phyloP scores from a whole-genome alignment of 768 basidiomycete genomes.

The Termitomyces sp. region DNA sequence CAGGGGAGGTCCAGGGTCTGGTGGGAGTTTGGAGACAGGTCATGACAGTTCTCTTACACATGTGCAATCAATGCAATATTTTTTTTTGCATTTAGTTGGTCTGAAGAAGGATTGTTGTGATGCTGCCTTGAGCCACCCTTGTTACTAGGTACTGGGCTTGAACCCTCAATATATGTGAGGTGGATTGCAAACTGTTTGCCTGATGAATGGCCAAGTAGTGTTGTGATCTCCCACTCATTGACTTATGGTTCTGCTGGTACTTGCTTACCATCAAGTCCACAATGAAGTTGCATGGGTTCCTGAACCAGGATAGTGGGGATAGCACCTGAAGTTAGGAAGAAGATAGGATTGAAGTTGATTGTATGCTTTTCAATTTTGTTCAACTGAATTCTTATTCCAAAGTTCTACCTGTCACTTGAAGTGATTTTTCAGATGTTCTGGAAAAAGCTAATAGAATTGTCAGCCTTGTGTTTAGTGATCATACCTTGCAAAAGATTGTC shows the following conservation, averaged over 20 bases:
- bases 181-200: neutral
- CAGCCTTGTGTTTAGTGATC: neutral
- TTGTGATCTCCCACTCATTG: neutral
- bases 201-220: neutral
- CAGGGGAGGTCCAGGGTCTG: no score
- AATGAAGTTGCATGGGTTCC: neutral
- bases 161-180: neutral
- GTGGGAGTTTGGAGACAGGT: no score
- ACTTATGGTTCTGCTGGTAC: neutral
- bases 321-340: neutral
- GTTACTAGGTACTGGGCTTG: neutral
- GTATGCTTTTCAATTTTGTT: neutral
- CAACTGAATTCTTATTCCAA: conserved; percentile 11
- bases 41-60: no score
- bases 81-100: no score
- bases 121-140: no score
- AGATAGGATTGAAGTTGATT: conserved; percentile 1
- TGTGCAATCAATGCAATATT: no score
- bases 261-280: neutral
- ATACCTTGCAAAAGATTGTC: conserved; percentile 10
- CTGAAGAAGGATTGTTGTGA: no score
- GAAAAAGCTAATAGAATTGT: neutral
- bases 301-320: neutral
- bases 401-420: conserved; percentile 7
- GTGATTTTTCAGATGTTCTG: conserved; percentile 11